These are phyloP conservation scores for Wickerhamiella alocasiicola DNA, from an alignment of 805 yeast species.

Conservation along the genomic window DNA sequence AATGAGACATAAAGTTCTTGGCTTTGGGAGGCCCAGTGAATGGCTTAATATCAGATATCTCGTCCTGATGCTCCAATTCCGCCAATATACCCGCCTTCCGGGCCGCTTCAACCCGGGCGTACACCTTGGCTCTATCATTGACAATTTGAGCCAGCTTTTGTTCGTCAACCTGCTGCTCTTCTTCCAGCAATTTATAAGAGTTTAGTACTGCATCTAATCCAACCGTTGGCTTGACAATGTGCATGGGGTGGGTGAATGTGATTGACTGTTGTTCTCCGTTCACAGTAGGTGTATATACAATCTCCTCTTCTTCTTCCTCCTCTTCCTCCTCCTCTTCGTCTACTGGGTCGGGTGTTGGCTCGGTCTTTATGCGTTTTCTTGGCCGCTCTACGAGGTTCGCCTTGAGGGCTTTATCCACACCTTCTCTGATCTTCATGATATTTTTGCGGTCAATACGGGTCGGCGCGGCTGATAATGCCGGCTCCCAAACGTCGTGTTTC, in stretches of 20 bases:
- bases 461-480: slow-evolving; percentile 13
- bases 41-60: slow-evolving; percentile 25
- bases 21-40: slow-evolving; percentile 38
- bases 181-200: slow-evolving; percentile 46
- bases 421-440: slow-evolving; percentile 4
- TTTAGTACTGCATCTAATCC: slow-evolving; percentile 34
- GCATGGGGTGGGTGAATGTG: slow-evolving; percentile 46
- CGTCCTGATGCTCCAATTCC: slow-evolving; percentile 24
- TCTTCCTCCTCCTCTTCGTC: slow-evolving; percentile 4
- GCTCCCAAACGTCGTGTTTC: slow-evolving; percentile 31
- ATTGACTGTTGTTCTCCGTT: slow-evolving; percentile 28
- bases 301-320: slow-evolving; percentile 11
- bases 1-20: slow-evolving; percentile 37
- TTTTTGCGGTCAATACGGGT: slow-evolving; percentile 16
- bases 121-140: slow-evolving; percentile 36
- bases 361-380: neutral
- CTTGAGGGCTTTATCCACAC: neutral
- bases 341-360: neutral
- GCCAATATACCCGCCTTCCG: slow-evolving; percentile 27
- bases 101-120: slow-evolving; percentile 37
- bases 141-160: slow-evolving; percentile 34
- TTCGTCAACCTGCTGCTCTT: slow-evolving; percentile 40
- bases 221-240: slow-evolving; percentile 36
- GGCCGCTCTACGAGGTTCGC: neutral
- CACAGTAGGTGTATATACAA: slow-evolving; percentile 24